A percentile compares a stretch with the other conserved stretches of the same genome.
These are phyloP conservation scores for Cucumis cinereus DNA, from an alignment of 306 rosid genomes.

Conservation along the genomic window DNA sequence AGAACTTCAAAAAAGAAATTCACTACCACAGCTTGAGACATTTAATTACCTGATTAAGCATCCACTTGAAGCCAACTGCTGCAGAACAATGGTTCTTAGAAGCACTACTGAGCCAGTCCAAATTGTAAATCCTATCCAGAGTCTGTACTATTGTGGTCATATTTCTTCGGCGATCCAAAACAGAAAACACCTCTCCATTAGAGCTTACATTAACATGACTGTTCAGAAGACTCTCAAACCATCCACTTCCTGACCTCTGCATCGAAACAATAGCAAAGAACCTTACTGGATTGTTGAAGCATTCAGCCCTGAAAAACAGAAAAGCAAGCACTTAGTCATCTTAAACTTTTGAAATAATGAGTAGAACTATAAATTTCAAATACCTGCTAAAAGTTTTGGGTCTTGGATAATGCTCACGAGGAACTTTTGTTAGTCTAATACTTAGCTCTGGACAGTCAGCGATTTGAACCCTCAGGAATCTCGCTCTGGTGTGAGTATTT, in stretches of 20 bases:
- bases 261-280: conserved; percentile 72
- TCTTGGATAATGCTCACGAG: conserved; percentile 53
- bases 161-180: conserved; percentile 51
- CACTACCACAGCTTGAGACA: background rate
- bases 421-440: conserved; percentile 19
- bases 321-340: conserved; percentile 8
- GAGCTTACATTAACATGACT: conserved; percentile 81
- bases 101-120: conserved; percentile 94
- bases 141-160: conserved; percentile 55
- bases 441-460: conserved; percentile 26
- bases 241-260: conserved; percentile 97
- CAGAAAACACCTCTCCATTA: conserved; percentile 82
- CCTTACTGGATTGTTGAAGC: conserved; percentile 65
- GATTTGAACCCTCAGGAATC: conserved; percentile 27
- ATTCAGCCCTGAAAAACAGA: conserved; percentile 50
- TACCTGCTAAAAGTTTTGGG: conserved; percentile 84
- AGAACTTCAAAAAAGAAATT: background rate
- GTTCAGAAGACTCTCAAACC: conserved; percentile 88
- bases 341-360: background rate
- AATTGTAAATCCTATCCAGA: conserved; percentile 69
- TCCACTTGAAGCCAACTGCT: conserved; percentile 97
- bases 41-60: conserved; percentile 82
- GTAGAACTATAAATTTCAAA: conserved; percentile 5
- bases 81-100: conserved; percentile 91
- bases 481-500: conserved; percentile 33